Base-by-base conservation (phyloP, 2,329 filamentous ascomycete species). In the Cephalotrichum gorgonifer region DNA sequence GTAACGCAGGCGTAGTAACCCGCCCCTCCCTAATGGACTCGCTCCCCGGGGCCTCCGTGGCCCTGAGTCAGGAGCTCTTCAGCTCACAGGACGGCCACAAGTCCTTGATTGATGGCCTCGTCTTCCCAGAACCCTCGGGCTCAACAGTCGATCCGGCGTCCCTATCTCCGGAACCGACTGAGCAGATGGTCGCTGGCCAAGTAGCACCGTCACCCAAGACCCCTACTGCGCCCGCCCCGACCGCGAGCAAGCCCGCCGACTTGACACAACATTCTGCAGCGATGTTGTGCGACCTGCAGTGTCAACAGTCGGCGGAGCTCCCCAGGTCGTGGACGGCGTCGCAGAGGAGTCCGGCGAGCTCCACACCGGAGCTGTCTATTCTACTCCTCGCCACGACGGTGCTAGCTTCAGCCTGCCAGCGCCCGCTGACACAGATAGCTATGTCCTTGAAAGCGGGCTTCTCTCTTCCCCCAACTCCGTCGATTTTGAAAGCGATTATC, bases 251-350 rank as follows among this genome's bases (percentile, higher is more conserved):
- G 57, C 61, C 84, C 72, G 78, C 86, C 81, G 88, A 94, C 79
- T 73, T 81, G 93, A 93, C 90, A 96, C 93, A 96, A 96, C 90
- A 94, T 95, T 90, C 93, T 97, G 93, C 93, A 78, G 93, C 79
- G 90, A 85, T 96, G 91, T 96, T 97, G 93, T 97, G 85, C 68
- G 93, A 95, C 93, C 93, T 95, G 93, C 93, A 86, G 93, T 98
- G 93, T 97, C 93, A 84, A 91, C 90, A 81, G 84, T 91, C 86
- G 85, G 79, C 73, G 75, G 78, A 77, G 70, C 73, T 70, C 67
- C 67, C 71, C 61, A 66, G 64, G 64, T 65, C 20, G 6, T 42
- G 66, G 59, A 72, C 56, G 63, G 62, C 61, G 58, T 71, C 66
- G 56, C 71, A 60, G 63, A 69, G 65, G 60, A 35, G 41, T 39